Percentiles rank a stretch among this genome's conserved stretches.
Conservation (phyloP, 78 protist species). For the Dictyostelium firmibasis region DNA sequence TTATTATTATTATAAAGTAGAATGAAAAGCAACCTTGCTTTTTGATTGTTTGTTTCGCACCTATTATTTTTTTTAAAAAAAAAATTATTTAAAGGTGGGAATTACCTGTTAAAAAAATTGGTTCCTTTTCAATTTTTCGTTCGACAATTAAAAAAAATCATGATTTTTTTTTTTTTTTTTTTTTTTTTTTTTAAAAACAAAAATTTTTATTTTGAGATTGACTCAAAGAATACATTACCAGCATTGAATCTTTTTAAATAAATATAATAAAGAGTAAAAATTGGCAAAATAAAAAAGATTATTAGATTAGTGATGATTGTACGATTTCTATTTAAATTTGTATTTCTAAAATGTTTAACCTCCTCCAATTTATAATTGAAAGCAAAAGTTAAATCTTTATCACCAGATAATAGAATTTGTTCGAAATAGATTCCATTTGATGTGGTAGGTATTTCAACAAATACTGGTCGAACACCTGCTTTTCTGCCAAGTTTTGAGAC, state of each 20-base stretch:
- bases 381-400: background rate
- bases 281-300: background rate
- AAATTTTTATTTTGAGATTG: background rate
- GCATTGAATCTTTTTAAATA: background rate
- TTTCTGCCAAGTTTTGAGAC: background rate
- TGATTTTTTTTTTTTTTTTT: too few relatives aligned
- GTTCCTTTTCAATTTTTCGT: too few relatives aligned
- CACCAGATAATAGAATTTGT: conserved; percentile 57
- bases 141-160: too few relatives aligned
- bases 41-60: too few relatives aligned
- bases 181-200: too few relatives aligned
- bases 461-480: conserved; percentile 20
- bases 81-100: too few relatives aligned
- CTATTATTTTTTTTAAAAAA: too few relatives aligned
- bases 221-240: background rate
- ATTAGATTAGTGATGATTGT: background rate
- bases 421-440: background rate
- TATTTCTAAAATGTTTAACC: background rate
- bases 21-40: too few relatives aligned
- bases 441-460: conserved; percentile 22
- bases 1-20: too few relatives aligned
- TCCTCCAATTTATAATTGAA: conserved; percentile 3
- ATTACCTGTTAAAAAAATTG: too few relatives aligned
- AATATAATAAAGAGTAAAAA: background rate
- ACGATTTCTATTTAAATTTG: background rate